Conservation (phyloP, 148 eudicot species). For the Rhododendron simsii region DNA sequence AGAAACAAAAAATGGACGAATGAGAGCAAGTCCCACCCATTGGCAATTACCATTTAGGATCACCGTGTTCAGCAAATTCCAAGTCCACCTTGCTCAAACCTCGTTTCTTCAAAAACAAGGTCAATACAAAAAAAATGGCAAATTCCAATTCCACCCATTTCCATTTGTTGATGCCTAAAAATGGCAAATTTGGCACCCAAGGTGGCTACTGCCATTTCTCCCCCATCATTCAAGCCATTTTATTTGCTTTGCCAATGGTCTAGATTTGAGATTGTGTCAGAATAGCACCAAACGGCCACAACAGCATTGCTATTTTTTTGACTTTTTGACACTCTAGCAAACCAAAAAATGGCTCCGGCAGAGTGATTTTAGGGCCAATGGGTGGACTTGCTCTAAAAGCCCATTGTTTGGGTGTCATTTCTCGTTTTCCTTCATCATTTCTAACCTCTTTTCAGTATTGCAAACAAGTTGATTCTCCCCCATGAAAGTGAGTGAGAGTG, state of each 20-base stretch:
- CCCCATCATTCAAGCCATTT: not conserved
- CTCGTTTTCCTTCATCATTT: not conserved
- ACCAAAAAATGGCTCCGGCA: not conserved
- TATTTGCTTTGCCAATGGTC: not conserved
- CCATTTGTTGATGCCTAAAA: not conserved
- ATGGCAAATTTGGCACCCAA: not conserved
- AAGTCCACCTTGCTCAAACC: not conserved
- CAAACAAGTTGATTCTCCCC: not conserved
- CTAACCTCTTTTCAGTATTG: not conserved
- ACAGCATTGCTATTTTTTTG: not conserved
- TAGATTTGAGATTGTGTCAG: not conserved
- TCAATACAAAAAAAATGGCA: not conserved
- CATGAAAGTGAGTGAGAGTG: not conserved
- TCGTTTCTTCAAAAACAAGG: not conserved
- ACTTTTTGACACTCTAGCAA: not conserved
- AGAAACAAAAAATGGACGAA: not conserved
- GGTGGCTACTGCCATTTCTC: not conserved
- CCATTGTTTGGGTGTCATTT: not conserved
- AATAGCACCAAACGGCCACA: not conserved
- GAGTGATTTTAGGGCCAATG: not conserved
- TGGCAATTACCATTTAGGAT: not conserved
- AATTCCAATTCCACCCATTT: not conserved
- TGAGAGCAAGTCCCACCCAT: not conserved
- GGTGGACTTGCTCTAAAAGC: not conserved
- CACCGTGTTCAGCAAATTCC: not conserved